phyloP scores from a whole-genome alignment of 2,329 filamentous ascomycete genomes.

The Fusarium robinianum region DNA sequence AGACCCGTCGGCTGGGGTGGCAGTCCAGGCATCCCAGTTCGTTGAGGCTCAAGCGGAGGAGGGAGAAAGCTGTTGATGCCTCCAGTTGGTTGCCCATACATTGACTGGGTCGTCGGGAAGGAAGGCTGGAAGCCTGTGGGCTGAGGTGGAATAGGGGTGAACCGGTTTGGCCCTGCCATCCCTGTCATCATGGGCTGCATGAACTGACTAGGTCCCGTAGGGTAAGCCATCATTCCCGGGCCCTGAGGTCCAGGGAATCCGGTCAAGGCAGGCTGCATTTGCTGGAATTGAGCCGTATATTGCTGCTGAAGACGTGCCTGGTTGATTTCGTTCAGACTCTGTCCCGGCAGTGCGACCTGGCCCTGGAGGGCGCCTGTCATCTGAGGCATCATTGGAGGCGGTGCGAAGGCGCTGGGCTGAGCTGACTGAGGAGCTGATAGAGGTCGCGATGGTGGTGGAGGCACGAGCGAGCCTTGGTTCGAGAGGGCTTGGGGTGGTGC shows the following conservation, averaged over 20 bases:
- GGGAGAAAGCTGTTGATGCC: conserved; percentile 63
- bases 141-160: conserved; percentile 61
- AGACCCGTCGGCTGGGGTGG: conserved; percentile 56
- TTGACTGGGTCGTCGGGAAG: conserved; percentile 53
- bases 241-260: conserved; percentile 42
- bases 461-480: conserved; percentile 68
- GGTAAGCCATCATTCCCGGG: conserved; percentile 47
- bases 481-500: conserved; percentile 67
- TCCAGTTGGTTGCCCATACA: conserved; percentile 48
- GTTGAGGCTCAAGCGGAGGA: conserved; percentile 63
- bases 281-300: conserved; percentile 54
- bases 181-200: conserved; percentile 59
- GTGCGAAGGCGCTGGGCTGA: conserved; percentile 72
- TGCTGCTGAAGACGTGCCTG: conserved; percentile 69
- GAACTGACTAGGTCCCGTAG: conserved; percentile 42
- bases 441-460: conserved; percentile 76
- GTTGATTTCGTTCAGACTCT: conserved; percentile 74
- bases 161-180: conserved; percentile 47
- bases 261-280: conserved; percentile 47
- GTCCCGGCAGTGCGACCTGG: conserved; percentile 72
- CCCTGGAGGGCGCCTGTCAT: conserved; percentile 72
- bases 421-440: conserved; percentile 86
- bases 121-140: conserved; percentile 63
- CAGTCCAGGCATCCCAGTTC: conserved; percentile 55
- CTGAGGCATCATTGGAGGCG: conserved; percentile 79